Conservation (phyloP, 192 early-diverging fungal genomes). For the Mortierella hygrophila region DNA sequence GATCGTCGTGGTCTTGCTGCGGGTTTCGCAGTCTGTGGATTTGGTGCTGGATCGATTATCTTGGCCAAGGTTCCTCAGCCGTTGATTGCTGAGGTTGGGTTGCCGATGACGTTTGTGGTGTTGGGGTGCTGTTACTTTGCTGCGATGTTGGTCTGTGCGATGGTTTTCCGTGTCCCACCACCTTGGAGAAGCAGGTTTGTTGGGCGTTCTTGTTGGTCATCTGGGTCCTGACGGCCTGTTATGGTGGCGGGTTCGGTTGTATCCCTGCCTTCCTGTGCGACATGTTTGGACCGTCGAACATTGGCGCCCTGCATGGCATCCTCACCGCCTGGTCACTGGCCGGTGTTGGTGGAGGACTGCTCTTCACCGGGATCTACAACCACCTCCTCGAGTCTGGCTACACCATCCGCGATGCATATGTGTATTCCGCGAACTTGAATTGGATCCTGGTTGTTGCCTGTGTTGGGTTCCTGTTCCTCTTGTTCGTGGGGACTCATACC, state of each 20-base stretch:
- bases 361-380: slow-evolving; percentile 75
- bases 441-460: slow-evolving; percentile 76
- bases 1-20: slow-evolving; percentile 71
- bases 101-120: slow-evolving; percentile 74
- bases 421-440: slow-evolving; percentile 73
- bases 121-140: slow-evolving; percentile 73
- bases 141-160: slow-evolving; percentile 65
- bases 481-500: slow-evolving; percentile 72
- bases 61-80: slow-evolving; percentile 74
- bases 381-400: slow-evolving; percentile 54
- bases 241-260: slow-evolving; percentile 82
- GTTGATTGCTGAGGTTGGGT: slow-evolving; percentile 67
- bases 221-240: slow-evolving; percentile 77
- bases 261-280: slow-evolving; percentile 83
- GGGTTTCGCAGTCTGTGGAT: slow-evolving; percentile 81
- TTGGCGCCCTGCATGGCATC: slow-evolving; percentile 79
- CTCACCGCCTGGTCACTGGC: slow-evolving; percentile 83
- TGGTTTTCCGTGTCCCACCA: slow-evolving; percentile 72
- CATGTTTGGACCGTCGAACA: slow-evolving; percentile 86
- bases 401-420: slow-evolving; percentile 64
- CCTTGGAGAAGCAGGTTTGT: slow-evolving; percentile 69
- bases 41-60: slow-evolving; percentile 81
- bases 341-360: slow-evolving; percentile 79
- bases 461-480: slow-evolving; percentile 67
- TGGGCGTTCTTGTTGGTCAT: slow-evolving; percentile 71